A percentile compares a stretch with the other conserved stretches of the same genome.
Evolutionary conservation across 2,329 filamentous ascomycete species (phyloP).

Genomic region (Leptographium galeiforme): DNA sequence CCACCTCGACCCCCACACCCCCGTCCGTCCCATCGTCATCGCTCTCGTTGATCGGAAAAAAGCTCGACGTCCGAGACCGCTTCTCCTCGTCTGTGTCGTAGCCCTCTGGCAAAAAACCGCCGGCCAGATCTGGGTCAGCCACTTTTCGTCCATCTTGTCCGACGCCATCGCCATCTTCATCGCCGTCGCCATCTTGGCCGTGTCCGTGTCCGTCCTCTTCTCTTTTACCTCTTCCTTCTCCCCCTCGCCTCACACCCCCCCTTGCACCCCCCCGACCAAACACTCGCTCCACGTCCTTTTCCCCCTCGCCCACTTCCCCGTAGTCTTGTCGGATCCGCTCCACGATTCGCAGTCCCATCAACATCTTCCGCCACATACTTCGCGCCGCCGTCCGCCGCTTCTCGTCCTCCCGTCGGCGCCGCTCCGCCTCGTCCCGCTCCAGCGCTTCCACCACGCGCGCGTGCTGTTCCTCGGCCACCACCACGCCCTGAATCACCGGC

Average conservation of each 20-base stretch:
- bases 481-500: slow-evolving; percentile 79
- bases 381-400: slow-evolving; percentile 66
- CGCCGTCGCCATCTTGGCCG: too few species aligned
- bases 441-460: slow-evolving; percentile 65
- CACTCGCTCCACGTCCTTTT: slow-evolving; percentile 21
- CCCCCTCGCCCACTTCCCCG: slow-evolving; percentile 35
- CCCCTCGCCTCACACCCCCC: slow-evolving; percentile 13
- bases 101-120: slow-evolving; percentile 47
- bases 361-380: slow-evolving; percentile 70
- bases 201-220: neutral
- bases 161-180: too few species aligned
- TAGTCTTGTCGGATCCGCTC: slow-evolving; percentile 67
- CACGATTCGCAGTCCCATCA: slow-evolving; percentile 73
- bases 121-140: slow-evolving; percentile 38
- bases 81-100: slow-evolving; percentile 30
- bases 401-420: slow-evolving; percentile 64
- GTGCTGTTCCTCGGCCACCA: slow-evolving; percentile 71
- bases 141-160: slow-evolving; percentile 6
- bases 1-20: slow-evolving; percentile 1
- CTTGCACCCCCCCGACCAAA: slow-evolving; percentile 35
- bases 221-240: slow-evolving; percentile 13
- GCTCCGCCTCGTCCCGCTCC: slow-evolving; percentile 62
- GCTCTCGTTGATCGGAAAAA: slow-evolving; percentile 33
- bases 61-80: slow-evolving; percentile 24
- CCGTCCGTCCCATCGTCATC: slow-evolving; percentile 22